Evolutionary conservation across 2,329 filamentous ascomycete species (phyloP).

Genomic region (Fusarium vanettenii): DNA sequence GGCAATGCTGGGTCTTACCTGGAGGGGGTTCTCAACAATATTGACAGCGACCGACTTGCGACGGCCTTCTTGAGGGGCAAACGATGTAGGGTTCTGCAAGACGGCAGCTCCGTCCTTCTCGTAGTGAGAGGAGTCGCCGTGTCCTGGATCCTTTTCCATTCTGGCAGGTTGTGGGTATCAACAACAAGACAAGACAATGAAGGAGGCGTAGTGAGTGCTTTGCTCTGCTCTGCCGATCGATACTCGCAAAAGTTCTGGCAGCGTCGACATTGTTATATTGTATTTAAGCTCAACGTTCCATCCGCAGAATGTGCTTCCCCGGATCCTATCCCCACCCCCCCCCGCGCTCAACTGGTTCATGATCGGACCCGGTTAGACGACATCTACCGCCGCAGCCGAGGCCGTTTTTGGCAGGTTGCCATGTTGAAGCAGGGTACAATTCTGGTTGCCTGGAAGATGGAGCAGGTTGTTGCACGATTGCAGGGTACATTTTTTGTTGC

Average conservation of each 20-base stretch:
- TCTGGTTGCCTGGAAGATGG: background rate
- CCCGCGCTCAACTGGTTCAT: background rate
- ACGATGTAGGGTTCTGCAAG: background rate
- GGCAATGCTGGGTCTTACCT: background rate
- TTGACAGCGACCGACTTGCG: background rate
- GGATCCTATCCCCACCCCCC: background rate
- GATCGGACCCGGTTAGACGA: background rate
- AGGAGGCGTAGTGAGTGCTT: background rate
- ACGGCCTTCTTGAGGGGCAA: background rate
- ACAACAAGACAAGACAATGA: background rate
- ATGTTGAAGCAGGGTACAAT: background rate
- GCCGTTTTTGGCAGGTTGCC: background rate
- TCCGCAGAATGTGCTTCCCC: background rate
- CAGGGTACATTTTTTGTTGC: slow-evolving; percentile 3
- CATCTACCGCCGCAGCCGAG: background rate
- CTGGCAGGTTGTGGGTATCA: background rate
- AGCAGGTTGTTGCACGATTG: background rate
- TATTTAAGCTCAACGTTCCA: background rate
- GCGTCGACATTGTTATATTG: background rate
- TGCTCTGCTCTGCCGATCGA: background rate
- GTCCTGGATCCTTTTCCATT: background rate
- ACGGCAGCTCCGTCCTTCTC: background rate
- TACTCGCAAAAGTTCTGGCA: background rate
- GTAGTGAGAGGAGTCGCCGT: background rate
- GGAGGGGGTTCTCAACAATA: background rate